A percentile compares a stretch with the other conserved stretches of the same genome.
These are phyloP conservation scores for Phlebopus sp. DNA, from an alignment of 1,284 basidiomycete genomes.

Conservation along the genomic window DNA sequence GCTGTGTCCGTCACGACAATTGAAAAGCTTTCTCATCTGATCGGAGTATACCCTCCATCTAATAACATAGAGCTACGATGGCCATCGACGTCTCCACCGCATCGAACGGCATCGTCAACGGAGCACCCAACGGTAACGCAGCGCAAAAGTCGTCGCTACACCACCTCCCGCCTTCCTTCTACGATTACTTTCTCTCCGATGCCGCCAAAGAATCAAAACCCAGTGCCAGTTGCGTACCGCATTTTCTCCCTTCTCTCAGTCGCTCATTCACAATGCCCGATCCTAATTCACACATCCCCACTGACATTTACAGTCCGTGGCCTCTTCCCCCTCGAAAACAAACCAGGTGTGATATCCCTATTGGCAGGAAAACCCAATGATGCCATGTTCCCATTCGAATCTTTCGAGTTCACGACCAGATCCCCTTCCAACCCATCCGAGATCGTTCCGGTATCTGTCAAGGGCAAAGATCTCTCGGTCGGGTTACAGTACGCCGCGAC, in stretches of 20 bases:
- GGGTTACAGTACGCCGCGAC: constrained; percentile 82
- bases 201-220: constrained; percentile 56
- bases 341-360: constrained; percentile 82
- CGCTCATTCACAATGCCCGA: not conserved
- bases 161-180: constrained; percentile 48
- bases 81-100: constrained; percentile 3
- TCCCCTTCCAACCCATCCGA: constrained; percentile 46
- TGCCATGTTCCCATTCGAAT: constrained; percentile 86
- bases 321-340: constrained; percentile 75
- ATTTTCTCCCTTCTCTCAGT: constrained; percentile 20
- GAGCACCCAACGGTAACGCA: not conserved
- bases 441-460: constrained; percentile 49
- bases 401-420: constrained; percentile 58
- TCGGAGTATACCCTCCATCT: too few relatives aligned
- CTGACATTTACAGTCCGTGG: constrained; percentile 42
- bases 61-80: too few relatives aligned
- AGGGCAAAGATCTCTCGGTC: constrained; percentile 54
- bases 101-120: too few relatives aligned
- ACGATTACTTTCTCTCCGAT: constrained; percentile 54
- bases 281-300: too few relatives aligned
- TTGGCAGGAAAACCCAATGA: constrained; percentile 89
- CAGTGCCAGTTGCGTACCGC: constrained; percentile 50
- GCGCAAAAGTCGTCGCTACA: constrained; percentile 4
- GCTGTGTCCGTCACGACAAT: too few relatives aligned
- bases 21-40: too few relatives aligned